Evolutionary conservation across 2,329 filamentous ascomycete genomes (phyloP).

Genomic region (Sporothrix pallida): DNA sequence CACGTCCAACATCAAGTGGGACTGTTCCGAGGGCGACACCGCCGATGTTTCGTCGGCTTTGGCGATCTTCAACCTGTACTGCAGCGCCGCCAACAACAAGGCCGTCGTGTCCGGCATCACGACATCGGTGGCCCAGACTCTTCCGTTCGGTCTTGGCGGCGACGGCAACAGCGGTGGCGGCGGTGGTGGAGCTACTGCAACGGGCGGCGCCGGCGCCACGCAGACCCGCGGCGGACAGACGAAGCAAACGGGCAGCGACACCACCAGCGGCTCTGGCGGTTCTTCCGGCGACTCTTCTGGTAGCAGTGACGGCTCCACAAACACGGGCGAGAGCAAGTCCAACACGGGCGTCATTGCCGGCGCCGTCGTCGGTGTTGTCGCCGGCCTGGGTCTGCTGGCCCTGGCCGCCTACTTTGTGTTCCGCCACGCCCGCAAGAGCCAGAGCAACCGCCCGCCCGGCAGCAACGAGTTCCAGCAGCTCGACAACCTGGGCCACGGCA

Average conservation of each 20-base stretch:
- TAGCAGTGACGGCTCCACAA: no score
- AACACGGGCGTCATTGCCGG: conserved; percentile 47
- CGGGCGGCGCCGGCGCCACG: conserved; percentile 15
- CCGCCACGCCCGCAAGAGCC: conserved; percentile 42
- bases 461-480: conserved; percentile 34
- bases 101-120: conserved; percentile 50
- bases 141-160: conserved; percentile 17
- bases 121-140: conserved; percentile 44
- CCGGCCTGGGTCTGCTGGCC: conserved; percentile 44
- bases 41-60: conserved; percentile 56
- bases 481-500: conserved; percentile 32
- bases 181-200: conserved; percentile 13
- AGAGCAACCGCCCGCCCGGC: conserved; percentile 11
- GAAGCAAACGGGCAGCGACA: conserved; percentile 23
- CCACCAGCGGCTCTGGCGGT: conserved; percentile 18
- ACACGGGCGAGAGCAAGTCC: conserved; percentile 35
- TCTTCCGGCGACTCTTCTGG: conserved; percentile 2
- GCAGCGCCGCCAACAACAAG: conserved; percentile 54
- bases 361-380: conserved; percentile 46
- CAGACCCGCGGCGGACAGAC: no score
- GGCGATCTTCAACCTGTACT: conserved; percentile 55
- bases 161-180: conserved; percentile 24
- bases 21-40: conserved; percentile 52
- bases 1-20: conserved; percentile 52
- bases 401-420: conserved; percentile 48